Evolutionary conservation across 1,139 yeast species (phyloP), one percentile per base, ranked within the genome.

Genomic region (Zygoascus meyerae): DNA sequence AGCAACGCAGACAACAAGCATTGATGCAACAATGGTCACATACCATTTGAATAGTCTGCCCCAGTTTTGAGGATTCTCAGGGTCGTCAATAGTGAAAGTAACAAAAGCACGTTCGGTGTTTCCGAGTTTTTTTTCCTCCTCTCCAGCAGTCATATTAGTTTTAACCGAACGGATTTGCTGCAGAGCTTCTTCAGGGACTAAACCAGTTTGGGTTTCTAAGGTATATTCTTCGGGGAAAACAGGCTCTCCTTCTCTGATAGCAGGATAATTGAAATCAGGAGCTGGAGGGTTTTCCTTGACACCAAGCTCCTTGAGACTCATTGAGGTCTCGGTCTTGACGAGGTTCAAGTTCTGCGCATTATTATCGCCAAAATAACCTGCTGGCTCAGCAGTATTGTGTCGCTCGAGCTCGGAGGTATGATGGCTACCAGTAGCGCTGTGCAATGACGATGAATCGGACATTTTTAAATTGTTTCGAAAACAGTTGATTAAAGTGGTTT

Each of bases 141-240:
- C 50, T 8, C 40, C 42, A 8, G 31, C 31, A 15, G 38, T 30
- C 12, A 15, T 18, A 14, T 38, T 34, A 26, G 54, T 47, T 14
- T 49, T 46, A 34, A 50, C 34, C 12, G 58, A 48, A 35, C 67
- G 51, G 26, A 60, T 51, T 15, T 58, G 56, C 33, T 78, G 84
- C 57, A 87, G 71, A 0, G 95, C 83, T 39, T 78, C 71, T 2
- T 82, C 85, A 1, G 87, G 90, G 6, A 87, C 96, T 48, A 87
- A 72, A 54, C 96, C 96, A 5, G 95, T 85, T 45, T 76, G 74
- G 1, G 96, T 87, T 70, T 87, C 96, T 62, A 87, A 58, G 6
- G 89, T 83, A 64, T 85, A 87, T 65, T 87, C 95, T 70, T 87
- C 96, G 11, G 96, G 96, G 72, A 87, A 87, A 40, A 86, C 82